phyloP scores from a whole-genome alignment of 164 flowering plant species.

The grape (Vitis vinifera) region ASM3070453v1 NC_081810.1:22217001-22217500 shows the following conservation, averaged over 20 bases:
- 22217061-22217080: slow-evolving; percentile 30
- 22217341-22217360: not conserved
- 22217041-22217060: slow-evolving; percentile 21
- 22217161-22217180: not conserved
- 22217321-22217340: slow-evolving; percentile 10
- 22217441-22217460: not conserved
- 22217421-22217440: not conserved
- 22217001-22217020: not conserved
- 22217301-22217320: slow-evolving; percentile 23
- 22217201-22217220: not conserved
- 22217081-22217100: slow-evolving; percentile 1
- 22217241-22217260: slow-evolving; percentile 33
- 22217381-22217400: not conserved
- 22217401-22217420: not conserved
- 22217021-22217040: slow-evolving; percentile 2
- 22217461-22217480: not conserved
- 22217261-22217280: slow-evolving; percentile 31
- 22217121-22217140: slow-evolving; percentile 8
- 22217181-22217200: not conserved
- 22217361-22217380: not conserved
- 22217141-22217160: not conserved
- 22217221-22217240: slow-evolving; percentile 13
- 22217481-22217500: no score
- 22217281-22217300: slow-evolving; percentile 14
- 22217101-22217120: slow-evolving; percentile 6